These are phyloP conservation scores for Herpotrichia juniperi DNA, from an alignment of 2,329 filamentous ascomycete genomes.

Conservation along the genomic window DNA sequence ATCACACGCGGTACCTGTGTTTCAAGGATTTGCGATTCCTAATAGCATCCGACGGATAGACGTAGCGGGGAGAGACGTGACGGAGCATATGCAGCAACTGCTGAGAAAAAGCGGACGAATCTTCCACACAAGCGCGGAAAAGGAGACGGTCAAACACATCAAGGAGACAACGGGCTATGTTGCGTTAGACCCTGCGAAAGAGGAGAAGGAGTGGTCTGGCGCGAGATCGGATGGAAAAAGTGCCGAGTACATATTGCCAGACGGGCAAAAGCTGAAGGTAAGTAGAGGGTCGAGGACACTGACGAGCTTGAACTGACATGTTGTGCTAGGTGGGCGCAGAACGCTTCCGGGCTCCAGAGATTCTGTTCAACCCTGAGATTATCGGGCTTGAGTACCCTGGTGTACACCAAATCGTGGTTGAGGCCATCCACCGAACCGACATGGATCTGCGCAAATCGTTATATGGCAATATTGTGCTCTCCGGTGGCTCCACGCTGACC, in stretches of 20 bases:
- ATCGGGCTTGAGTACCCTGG: constrained; percentile 97
- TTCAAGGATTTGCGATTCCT: constrained; percentile 96
- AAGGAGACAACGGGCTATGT: constrained; percentile 96
- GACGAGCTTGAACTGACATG: constrained; percentile 25
- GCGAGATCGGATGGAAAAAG: constrained; percentile 79
- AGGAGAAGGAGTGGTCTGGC: constrained; percentile 93
- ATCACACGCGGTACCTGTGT: constrained; percentile 95
- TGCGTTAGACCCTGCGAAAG: constrained; percentile 84
- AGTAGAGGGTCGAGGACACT: constrained; percentile 15
- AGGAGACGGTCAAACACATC: constrained; percentile 96
- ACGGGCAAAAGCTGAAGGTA: constrained; percentile 92
- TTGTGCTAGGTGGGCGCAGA: constrained; percentile 78
- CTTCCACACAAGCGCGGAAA: constrained; percentile 97
- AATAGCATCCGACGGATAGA: constrained; percentile 96
- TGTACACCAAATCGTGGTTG: constrained; percentile 96
- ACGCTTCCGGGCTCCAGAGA: constrained; percentile 94
- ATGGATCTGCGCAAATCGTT: constrained; percentile 92
- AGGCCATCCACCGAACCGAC: constrained; percentile 93
- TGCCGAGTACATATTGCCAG: constrained; percentile 87
- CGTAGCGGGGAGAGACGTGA: constrained; percentile 93
- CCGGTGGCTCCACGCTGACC: constrained; percentile 92
- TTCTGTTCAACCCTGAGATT: constrained; percentile 95
- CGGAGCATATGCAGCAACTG: constrained; percentile 89
- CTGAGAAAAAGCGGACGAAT: constrained; percentile 91
- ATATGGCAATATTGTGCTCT: constrained; percentile 96